These are phyloP conservation scores for Russula ochroleuca DNA, from an alignment of 768 basidiomycete genomes.

Conservation along the genomic window DNA sequence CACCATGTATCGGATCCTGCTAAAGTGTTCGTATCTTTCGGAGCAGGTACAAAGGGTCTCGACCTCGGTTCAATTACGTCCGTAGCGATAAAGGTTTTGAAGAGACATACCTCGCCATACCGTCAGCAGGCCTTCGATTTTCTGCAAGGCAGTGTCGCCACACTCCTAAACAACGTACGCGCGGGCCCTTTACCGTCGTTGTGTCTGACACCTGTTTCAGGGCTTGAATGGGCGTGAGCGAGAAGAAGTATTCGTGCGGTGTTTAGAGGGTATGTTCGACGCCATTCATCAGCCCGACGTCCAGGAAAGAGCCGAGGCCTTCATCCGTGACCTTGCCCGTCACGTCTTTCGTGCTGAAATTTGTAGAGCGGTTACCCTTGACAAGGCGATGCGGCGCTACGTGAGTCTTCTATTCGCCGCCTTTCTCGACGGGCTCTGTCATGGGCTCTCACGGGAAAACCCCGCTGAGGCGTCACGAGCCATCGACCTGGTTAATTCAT, in stretches of 20 bases:
- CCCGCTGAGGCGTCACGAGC: conserved; percentile 57
- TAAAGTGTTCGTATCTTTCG: conserved; percentile 68
- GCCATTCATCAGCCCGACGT: conserved; percentile 67
- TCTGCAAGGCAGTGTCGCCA: conserved; percentile 65
- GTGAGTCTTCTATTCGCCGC: conserved; percentile 58
- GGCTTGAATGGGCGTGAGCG: conserved; percentile 68
- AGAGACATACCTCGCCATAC: conserved; percentile 47
- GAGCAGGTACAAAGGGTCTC: conserved; percentile 57
- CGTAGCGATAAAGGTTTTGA: conserved; percentile 61
- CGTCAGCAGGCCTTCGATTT: conserved; percentile 59
- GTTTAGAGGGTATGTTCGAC: conserved; percentile 75
- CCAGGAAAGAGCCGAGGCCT: conserved; percentile 62
- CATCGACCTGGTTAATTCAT: conserved; percentile 52
- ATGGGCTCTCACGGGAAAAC: conserved; percentile 66
- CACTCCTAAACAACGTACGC: conserved; percentile 70
- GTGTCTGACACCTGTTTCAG: conserved; percentile 37
- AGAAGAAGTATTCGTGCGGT: conserved; percentile 64
- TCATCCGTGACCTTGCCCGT: conserved; percentile 62
- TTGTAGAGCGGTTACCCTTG: conserved; percentile 51
- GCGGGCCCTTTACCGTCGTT: neutral
- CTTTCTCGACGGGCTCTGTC: conserved; percentile 77
- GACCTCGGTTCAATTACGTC: conserved; percentile 61
- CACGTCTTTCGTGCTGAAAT: conserved; percentile 75
- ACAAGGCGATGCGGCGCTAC: conserved; percentile 48
- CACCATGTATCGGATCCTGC: conserved; percentile 66